Conservation (phyloP, 202 grass and related monocot species). For the Thinopyrum obtusiflorum region DNA sequence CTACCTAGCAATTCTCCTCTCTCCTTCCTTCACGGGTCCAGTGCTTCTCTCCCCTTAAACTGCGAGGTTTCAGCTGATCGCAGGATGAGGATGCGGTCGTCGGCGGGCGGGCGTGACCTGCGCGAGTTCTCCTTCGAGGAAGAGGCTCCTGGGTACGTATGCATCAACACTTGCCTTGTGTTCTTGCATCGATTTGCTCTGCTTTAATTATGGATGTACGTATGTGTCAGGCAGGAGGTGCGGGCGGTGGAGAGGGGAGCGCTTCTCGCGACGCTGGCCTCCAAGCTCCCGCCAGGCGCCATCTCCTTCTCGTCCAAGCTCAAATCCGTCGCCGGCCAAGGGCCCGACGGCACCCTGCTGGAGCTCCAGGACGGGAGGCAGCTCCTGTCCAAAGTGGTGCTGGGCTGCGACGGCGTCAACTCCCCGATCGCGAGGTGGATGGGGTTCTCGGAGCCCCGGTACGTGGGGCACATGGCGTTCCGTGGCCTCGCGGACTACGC, state of each 20-base stretch:
- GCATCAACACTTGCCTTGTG: no score
- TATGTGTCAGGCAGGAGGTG: slow-evolving; percentile 62
- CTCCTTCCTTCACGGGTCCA: not conserved
- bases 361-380: slow-evolving; percentile 68
- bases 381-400: slow-evolving; percentile 61
- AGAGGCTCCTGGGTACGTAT: slow-evolving; percentile 87
- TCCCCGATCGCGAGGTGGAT: slow-evolving; percentile 89
- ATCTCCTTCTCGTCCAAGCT: slow-evolving; percentile 82
- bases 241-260: slow-evolving; percentile 71
- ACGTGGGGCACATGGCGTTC: slow-evolving; percentile 81
- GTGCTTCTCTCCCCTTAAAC: slow-evolving; percentile 37
- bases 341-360: slow-evolving; percentile 51
- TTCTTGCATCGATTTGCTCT: not conserved
- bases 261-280: slow-evolving; percentile 74
- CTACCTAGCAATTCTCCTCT: not conserved
- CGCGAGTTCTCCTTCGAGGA: slow-evolving; percentile 83
- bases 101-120: slow-evolving; percentile 54
- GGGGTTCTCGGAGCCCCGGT: slow-evolving; percentile 81
- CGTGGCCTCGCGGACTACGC: slow-evolving; percentile 67
- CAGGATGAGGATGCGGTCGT: slow-evolving; percentile 86
- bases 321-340: slow-evolving; percentile 56
- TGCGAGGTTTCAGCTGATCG: slow-evolving; percentile 57
- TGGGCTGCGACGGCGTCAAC: slow-evolving; percentile 83
- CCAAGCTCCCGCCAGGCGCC: slow-evolving; percentile 50
- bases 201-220: not conserved